A percentile compares a stretch with the other conserved stretches of the same genome.
phyloP scores from a whole-genome alignment of 1,139 yeast species.

The Diutina mesorugosa region DNA sequence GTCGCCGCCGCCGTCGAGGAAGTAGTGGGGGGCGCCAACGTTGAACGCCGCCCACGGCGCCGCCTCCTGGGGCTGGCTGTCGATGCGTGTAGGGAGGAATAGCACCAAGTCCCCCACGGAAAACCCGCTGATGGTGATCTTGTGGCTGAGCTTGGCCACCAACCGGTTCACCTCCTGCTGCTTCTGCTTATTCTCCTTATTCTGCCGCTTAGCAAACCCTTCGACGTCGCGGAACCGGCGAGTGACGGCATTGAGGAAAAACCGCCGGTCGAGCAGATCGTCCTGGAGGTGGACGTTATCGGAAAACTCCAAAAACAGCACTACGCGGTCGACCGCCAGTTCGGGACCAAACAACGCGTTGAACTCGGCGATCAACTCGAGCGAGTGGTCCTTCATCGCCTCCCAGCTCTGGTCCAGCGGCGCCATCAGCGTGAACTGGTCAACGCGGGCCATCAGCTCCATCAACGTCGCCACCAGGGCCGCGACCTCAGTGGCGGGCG shows the following conservation, averaged over 20 bases:
- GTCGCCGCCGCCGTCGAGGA: conserved; percentile 26
- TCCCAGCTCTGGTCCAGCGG: neutral
- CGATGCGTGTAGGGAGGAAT: conserved; percentile 60
- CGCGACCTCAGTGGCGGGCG: neutral
- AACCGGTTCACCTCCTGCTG: conserved; percentile 21
- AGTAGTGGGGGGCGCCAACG: conserved; percentile 68
- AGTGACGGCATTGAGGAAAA: conserved; percentile 53
- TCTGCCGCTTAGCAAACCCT: conserved; percentile 74
- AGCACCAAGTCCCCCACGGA: conserved; percentile 63
- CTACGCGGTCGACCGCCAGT: neutral
- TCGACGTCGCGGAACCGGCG: conserved; percentile 85
- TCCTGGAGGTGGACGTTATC: neutral
- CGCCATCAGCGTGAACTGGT: neutral
- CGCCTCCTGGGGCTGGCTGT: conserved; percentile 5
- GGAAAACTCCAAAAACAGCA: neutral
- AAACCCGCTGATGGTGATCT: conserved; percentile 57
- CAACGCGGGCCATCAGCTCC: neutral
- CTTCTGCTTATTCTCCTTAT: conserved; percentile 54
- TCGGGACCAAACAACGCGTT: neutral
- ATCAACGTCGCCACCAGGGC: neutral
- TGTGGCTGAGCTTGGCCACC: conserved; percentile 22
- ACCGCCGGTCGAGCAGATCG: conserved; percentile 7
- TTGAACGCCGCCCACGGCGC: conserved; percentile 86
- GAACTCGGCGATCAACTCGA: neutral
- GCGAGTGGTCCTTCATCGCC: neutral